phyloP scores from a whole-genome alignment of 805 yeast species.

The Sugiyamaella valdiviana region DNA sequence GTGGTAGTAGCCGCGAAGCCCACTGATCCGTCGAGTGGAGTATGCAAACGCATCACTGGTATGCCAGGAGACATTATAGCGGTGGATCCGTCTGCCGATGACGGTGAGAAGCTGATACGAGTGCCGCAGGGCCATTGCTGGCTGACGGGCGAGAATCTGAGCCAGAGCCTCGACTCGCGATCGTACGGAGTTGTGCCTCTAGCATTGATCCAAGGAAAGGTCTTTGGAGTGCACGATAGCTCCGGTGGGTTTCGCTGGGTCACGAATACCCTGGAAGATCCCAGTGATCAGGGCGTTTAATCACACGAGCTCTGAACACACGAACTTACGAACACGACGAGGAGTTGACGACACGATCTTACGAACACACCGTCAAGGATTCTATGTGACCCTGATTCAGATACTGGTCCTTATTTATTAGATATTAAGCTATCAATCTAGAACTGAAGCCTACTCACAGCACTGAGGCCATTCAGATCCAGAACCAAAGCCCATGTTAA shows the following conservation, averaged over 20 bases:
- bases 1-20: constrained; percentile 85
- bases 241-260: constrained; percentile 20
- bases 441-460: too few species aligned
- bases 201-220: constrained; percentile 82
- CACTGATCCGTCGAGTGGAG: constrained; percentile 74
- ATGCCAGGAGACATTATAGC: constrained; percentile 89
- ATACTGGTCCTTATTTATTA: too few species aligned
- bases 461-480: too few species aligned
- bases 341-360: too few species aligned
- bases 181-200: constrained; percentile 85
- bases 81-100: constrained; percentile 62
- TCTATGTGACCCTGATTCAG: too few species aligned
- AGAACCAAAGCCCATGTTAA: too few species aligned
- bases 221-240: constrained; percentile 48
- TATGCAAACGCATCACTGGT: constrained; percentile 90
- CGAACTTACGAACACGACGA: too few species aligned
- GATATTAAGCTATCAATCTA: too few species aligned
- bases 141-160: constrained; percentile 93
- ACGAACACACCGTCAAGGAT: too few species aligned
- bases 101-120: constrained; percentile 45
- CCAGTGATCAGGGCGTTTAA: too few species aligned
- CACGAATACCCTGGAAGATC: neutral
- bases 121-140: constrained; percentile 95
- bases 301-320: too few species aligned
- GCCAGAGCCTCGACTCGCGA: constrained; percentile 83